Base-by-base conservation (phyloP, 2,329 filamentous ascomycete genomes). In the Aspergillus unguis region DNA sequence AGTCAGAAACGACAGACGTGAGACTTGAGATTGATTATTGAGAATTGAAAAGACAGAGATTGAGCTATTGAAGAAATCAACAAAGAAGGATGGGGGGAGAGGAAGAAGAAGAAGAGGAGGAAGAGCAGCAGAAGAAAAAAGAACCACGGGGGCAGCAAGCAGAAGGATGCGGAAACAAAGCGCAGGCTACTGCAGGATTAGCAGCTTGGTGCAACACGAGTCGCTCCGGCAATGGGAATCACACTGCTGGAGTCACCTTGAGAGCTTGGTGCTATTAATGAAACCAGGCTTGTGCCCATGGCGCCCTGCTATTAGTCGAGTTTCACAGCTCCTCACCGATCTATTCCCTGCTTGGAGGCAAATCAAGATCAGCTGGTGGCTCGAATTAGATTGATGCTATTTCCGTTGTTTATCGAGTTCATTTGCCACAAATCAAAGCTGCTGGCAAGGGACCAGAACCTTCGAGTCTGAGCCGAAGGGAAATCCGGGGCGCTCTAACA, bases 291-390 rank as follows among this genome's bases (percentile, higher is more conserved):
- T 32, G 45, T 53, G 45, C 23, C 8, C 41, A 28, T 51, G 55
- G 50, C 54, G 50, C 38, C 31, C 33, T 57, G 46, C 55, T 48
- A 57, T 60, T 60, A 57, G 58, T 51, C 41, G 50, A 54, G 58
- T 60, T 60, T 60, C 58, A 60, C 40, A 3, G 26, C 33, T 37
- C 11, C 9, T 43, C 38, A 40, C 40, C 37, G 48, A 45, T 45
- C 48, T 50, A 51, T 52, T 44, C 50, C 49, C 33, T 53, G 49
- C 36, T 26, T 49, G 23, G 51, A 17, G 40, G 33, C 37, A 27
- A 44, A 53, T 44, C 33, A 25, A 53, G 44, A 43, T 47, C 44
- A 48, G 29, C 50, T 47, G 26, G 31, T 28, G 5, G 17, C 10
- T 35, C 31, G 25, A 28, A n/a, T 37, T 27, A 37, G 44, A 46